These are phyloP conservation scores for Vachellia collinsii DNA, from an alignment of 306 rosid species.

Conservation along the genomic window DNA sequence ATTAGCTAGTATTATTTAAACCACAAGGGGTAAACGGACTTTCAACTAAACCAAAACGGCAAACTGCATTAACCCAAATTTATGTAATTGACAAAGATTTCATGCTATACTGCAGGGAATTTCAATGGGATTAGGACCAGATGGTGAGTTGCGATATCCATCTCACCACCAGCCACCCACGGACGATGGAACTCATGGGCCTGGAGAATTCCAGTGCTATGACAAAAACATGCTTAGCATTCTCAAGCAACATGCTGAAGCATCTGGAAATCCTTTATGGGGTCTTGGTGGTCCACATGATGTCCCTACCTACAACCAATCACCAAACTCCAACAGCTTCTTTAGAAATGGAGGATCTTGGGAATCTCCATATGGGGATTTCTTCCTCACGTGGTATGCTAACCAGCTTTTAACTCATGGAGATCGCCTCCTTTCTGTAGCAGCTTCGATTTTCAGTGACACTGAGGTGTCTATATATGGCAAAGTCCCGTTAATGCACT, in stretches of 20 bases:
- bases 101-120: conserved; percentile 63
- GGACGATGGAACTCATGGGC: background rate
- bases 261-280: conserved; percentile 2
- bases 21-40: background rate
- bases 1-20: background rate
- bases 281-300: background rate
- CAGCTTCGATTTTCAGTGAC: background rate
- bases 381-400: conserved; percentile 7
- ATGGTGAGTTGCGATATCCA: conserved; percentile 92
- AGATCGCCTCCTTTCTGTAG: background rate
- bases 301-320: background rate
- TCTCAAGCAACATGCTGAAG: conserved; percentile 7
- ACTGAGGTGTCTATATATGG: background rate
- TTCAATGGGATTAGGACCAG: conserved; percentile 89
- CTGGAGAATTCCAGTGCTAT: background rate
- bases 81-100: conserved; percentile 28
- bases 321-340: background rate
- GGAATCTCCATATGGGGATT: background rate
- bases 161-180: conserved; percentile 54
- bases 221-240: conserved; percentile 1
- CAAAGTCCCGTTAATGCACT: background rate
- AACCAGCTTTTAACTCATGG: background rate
- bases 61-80: background rate
- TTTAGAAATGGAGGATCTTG: background rate
- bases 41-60: background rate